phyloP scores from a whole-genome alignment of 2,329 filamentous ascomycete genomes.

The Cadophora sp. region DNA sequence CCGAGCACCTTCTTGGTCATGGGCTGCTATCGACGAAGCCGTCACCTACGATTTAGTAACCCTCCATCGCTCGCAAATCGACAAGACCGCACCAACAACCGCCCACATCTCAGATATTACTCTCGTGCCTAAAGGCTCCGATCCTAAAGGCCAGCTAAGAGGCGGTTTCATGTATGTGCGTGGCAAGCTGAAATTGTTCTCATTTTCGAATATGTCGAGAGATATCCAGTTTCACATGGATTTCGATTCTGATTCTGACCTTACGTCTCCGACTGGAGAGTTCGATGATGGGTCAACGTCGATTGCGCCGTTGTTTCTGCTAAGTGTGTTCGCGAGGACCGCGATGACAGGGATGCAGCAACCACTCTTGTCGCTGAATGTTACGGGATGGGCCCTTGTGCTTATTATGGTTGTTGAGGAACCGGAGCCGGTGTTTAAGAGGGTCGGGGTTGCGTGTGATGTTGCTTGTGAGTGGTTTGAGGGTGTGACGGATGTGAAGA shows the following conservation, averaged over 20 bases:
- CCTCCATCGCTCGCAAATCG: conserved; percentile 1
- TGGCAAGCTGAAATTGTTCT: background rate
- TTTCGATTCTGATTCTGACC: background rate
- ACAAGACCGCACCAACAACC: background rate
- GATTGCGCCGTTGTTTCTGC: background rate
- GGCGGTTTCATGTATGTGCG: background rate
- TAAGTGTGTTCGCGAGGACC: background rate
- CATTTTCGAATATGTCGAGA: background rate
- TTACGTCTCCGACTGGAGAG: background rate
- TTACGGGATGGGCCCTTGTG: background rate
- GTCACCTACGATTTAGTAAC: conserved; percentile 1
- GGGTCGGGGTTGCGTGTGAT: background rate
- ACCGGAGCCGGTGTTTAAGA: background rate
- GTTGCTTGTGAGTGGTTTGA: background rate
- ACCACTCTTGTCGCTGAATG: background rate
- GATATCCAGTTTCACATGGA: conserved; percentile 1
- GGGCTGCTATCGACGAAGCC: background rate
- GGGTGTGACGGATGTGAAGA: background rate
- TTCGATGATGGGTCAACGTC: background rate
- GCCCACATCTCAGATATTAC: background rate
- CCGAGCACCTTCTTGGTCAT: conserved; percentile 1
- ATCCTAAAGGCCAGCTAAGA: conserved; percentile 5
- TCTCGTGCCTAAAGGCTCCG: background rate
- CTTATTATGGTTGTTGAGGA: background rate
- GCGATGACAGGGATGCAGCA: background rate